Percentiles rank a stretch among this genome's conserved stretches.
phyloP scores from a whole-genome alignment of 495 filamentous ascomycete genomes.

The Venustampulla echinocandica region DNA sequence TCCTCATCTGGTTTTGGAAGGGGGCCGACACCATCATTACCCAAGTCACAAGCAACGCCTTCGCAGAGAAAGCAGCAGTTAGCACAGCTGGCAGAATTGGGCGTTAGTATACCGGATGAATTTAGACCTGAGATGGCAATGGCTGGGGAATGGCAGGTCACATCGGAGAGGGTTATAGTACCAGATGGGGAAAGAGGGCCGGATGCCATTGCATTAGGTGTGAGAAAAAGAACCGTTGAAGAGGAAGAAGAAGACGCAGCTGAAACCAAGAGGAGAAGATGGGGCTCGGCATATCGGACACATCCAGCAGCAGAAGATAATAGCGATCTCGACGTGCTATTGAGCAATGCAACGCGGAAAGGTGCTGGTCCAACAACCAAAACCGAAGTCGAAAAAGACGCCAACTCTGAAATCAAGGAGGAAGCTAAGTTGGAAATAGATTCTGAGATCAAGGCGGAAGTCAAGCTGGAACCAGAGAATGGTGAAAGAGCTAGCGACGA shows the following conservation, averaged over 20 bases:
- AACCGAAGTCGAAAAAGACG: slow-evolving; percentile 19
- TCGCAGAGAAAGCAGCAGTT: slow-evolving; percentile 77
- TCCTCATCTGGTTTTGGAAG: slow-evolving; percentile 16
- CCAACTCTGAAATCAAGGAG: slow-evolving; percentile 28
- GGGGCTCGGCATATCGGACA: slow-evolving; percentile 61
- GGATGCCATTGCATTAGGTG: slow-evolving; percentile 18
- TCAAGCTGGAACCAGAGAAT: slow-evolving; percentile 12
- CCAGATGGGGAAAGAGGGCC: slow-evolving; percentile 20
- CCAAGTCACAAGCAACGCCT: slow-evolving; percentile 35
- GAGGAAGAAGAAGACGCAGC: slow-evolving; percentile 54
- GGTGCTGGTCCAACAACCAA: slow-evolving; percentile 9
- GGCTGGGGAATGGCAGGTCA: slow-evolving; percentile 82
- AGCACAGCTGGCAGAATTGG: slow-evolving; percentile 79
- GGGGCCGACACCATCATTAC: slow-evolving; percentile 19
- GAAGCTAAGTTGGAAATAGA: not conserved
- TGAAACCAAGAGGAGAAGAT: slow-evolving; percentile 57
- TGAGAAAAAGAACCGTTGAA: slow-evolving; percentile 30
- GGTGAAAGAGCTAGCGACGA: slow-evolving; percentile 6
- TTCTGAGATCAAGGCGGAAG: not conserved
- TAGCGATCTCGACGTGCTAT: slow-evolving; percentile 61
- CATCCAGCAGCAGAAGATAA: slow-evolving; percentile 52
- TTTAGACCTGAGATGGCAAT: slow-evolving; percentile 72
- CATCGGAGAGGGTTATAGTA: slow-evolving; percentile 45
- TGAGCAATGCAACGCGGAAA: slow-evolving; percentile 36
- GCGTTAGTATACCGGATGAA: slow-evolving; percentile 76